Base-by-base conservation (phyloP, 2,329 filamentous ascomycete genomes). In the Aspergillus sp. region DNA sequence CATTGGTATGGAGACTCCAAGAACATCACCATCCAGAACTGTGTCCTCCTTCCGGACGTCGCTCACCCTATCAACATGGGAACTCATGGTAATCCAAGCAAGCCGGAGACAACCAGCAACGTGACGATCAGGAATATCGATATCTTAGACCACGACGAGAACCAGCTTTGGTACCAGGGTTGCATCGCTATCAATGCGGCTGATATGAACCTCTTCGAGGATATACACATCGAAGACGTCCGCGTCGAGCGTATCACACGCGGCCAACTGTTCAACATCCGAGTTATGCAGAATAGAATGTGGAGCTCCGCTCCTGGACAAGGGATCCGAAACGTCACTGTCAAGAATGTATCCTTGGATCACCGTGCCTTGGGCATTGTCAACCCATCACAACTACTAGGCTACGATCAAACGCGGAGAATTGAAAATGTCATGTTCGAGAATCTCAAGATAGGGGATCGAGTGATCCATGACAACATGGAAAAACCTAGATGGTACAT, bases 61-160 rank as follows among this genome's bases (percentile, higher is more conserved):
- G 69, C 69, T 0, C 70, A 73, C 45, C 63, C 70, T 0, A 67
- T 72, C 36, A 65, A 71, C 3, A 66, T 72, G 10, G 71, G 70
- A 1, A 72, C 69, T 10, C 71, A 72, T 42, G 71, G 71, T 2
- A 71, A 71, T 40, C 58, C 68, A 0, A 59, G 52, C 6, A 58
- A 57, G 7, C 69, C 71, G 0, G 71, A 74, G 59, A 70, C 61
- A 0, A 62, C 69, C 38, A 56, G 57, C 16, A 60, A 58, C 20
- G 55, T 73, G 4, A 52, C 42, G 1, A 63, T 74, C 49, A 58
- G 56, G n/a, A 69, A 72, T 11, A 62, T 72, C 9, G 70, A 73
- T 53, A 67, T 73, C 44, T 55, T 73, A 1, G 71, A 73, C 38
- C 71, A 74, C 29, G 52, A 60, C 5, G 71, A 74, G 58, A 58